phyloP scores from a whole-genome alignment of 176 grass and related monocot species.

The Coix lacrymajobi region DNA sequence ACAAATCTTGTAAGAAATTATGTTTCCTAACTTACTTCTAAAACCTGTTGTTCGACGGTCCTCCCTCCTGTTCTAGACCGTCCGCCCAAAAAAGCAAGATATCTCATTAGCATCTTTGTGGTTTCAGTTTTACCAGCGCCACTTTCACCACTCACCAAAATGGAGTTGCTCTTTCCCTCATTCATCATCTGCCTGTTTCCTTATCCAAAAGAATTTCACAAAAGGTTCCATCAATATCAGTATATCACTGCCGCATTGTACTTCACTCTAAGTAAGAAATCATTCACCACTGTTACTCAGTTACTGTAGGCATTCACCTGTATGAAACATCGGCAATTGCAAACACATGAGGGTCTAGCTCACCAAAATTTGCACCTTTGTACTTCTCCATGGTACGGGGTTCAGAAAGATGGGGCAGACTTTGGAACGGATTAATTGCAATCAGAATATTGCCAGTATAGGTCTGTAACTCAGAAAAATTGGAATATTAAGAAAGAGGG shows the following conservation, averaged over 20 bases:
- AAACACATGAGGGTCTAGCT: constrained; percentile 91
- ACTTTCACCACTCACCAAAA: constrained; percentile 98
- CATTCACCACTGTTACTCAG: constrained; percentile 20
- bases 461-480: constrained; percentile 49
- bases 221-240: constrained; percentile 40
- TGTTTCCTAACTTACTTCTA: constrained; percentile 62
- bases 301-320: constrained; percentile 64
- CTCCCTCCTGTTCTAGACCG: constrained; percentile 66
- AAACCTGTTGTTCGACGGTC: constrained; percentile 95
- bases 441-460: constrained; percentile 95
- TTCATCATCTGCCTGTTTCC: constrained; percentile 91
- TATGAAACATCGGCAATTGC: constrained; percentile 87
- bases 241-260: constrained; percentile 20
- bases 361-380: constrained; percentile 70
- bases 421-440: constrained; percentile 94
- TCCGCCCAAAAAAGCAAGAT: constrained; percentile 88
- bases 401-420: constrained; percentile 73
- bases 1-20: constrained; percentile 9
- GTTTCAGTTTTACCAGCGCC: constrained; percentile 99
- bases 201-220: constrained; percentile 46
- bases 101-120: constrained; percentile 95
- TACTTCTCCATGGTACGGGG: constrained; percentile 67
- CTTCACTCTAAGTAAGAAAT: constrained; percentile 23
- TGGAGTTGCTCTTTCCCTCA: constrained; percentile 88
- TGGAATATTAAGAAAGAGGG: neutral